phyloP scores from a whole-genome alignment of 2,329 filamentous ascomycete species.

The Lachnellula hyalina region DNA sequence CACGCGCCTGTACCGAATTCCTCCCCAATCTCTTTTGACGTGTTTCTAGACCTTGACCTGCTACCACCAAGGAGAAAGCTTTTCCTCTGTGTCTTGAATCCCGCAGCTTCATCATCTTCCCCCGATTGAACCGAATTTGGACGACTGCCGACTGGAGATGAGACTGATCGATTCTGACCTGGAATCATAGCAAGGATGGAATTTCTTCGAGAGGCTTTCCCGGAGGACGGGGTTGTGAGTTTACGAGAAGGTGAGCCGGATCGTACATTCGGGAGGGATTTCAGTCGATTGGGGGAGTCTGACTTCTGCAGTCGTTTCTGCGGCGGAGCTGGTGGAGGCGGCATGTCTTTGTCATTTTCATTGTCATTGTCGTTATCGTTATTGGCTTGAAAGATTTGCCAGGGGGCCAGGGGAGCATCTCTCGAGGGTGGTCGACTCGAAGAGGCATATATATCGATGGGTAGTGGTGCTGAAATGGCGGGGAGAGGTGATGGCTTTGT shows the following conservation, averaged over 20 bases:
- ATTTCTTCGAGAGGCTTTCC: neutral
- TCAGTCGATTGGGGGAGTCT: constrained; percentile 5
- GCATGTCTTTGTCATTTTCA: too few species aligned
- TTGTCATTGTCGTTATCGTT: neutral
- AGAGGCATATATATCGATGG: neutral
- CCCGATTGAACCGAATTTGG: constrained; percentile 6
- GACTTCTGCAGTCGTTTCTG: constrained; percentile 2
- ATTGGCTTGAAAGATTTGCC: neutral
- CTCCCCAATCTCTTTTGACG: constrained; percentile 10
- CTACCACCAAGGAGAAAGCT: constrained; percentile 17
- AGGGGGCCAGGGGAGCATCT: neutral
- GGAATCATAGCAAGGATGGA: too few species aligned
- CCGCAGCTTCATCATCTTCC: constrained; percentile 3
- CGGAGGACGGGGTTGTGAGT: neutral
- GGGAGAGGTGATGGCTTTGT: neutral
- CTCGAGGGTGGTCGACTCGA: neutral
- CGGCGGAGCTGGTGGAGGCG: neutral
- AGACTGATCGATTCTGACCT: constrained; percentile 8
- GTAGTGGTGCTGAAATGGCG: neutral
- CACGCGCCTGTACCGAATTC: constrained; percentile 35
- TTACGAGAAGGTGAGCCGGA: neutral
- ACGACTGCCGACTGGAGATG: constrained; percentile 7
- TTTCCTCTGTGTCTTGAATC: constrained; percentile 9
- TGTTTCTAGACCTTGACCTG: constrained; percentile 13
- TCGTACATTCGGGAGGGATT: neutral